phyloP scores from a whole-genome alignment of 2,329 filamentous ascomycete species.

The Aspergillus niger region DNA sequence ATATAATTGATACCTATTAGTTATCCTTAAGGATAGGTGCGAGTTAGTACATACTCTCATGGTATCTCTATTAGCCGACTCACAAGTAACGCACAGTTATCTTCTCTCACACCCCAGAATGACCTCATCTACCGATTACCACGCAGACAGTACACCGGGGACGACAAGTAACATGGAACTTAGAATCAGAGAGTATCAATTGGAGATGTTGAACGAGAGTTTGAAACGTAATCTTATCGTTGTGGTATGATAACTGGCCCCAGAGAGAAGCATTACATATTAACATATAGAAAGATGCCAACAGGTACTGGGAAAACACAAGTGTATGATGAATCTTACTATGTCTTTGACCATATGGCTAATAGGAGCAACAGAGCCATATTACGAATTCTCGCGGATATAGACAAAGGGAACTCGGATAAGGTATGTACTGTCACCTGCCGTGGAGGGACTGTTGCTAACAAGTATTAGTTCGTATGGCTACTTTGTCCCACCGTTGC shows the following conservation, averaged over 20 bases:
- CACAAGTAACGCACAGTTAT: neutral
- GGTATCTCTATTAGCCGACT: neutral
- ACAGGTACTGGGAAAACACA: slow-evolving; percentile 10
- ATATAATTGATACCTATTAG: neutral
- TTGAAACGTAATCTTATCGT: slow-evolving; percentile 6
- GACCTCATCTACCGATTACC: neutral
- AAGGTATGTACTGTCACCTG: neutral
- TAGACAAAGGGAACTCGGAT: neutral
- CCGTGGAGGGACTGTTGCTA: neutral
- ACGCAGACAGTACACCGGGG: neutral
- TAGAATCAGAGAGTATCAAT: slow-evolving; percentile 5
- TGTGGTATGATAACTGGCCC: slow-evolving; percentile 1
- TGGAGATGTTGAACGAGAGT: slow-evolving; percentile 11
- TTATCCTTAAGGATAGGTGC: neutral
- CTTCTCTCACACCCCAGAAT: neutral
- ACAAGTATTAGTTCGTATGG: slow-evolving; percentile 6
- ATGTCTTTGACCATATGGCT: neutral
- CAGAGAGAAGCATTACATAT: neutral
- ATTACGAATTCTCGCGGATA: neutral
- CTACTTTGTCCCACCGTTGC: slow-evolving; percentile 10
- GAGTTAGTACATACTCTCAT: neutral
- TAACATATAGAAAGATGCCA: slow-evolving; percentile 2
- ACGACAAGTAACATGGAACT: neutral
- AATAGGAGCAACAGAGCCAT: slow-evolving; percentile 3
- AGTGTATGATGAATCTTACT: neutral